Evolutionary conservation across 345 rosid genomes (phyloP).

Genomic region (Barbarea vulgaris): DNA sequence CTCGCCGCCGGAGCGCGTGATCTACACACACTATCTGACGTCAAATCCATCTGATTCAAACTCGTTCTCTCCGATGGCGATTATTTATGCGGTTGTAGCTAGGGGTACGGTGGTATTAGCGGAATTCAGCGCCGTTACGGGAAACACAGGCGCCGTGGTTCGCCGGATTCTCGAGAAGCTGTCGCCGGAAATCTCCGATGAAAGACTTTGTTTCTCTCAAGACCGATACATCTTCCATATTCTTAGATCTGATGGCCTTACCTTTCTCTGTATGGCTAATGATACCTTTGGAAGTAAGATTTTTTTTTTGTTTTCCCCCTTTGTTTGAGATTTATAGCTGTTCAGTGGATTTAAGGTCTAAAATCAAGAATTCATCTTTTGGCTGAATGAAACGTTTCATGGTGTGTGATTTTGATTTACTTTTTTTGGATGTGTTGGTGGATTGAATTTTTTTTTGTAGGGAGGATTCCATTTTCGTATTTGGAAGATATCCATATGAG

Average conservation of each 20-base stretch:
- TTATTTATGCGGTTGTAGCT: slow-evolving; percentile 87
- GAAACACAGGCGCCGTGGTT: slow-evolving; percentile 87
- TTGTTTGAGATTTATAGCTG: slow-evolving; percentile 10
- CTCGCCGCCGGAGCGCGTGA: slow-evolving; percentile 27
- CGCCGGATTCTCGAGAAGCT: slow-evolving; percentile 92
- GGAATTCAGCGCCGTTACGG: slow-evolving; percentile 96
- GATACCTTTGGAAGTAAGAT: slow-evolving; percentile 87
- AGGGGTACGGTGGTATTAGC: slow-evolving; percentile 91
- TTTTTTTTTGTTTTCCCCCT: background rate
- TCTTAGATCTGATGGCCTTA: slow-evolving; percentile 87
- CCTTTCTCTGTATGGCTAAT: slow-evolving; percentile 95
- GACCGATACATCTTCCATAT: slow-evolving; percentile 93
- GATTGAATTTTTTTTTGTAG: slow-evolving; percentile 40
- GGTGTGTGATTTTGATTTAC: background rate
- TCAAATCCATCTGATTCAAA: background rate
- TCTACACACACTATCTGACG: slow-evolving; percentile 1
- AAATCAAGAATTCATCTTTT: background rate
- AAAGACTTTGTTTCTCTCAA: slow-evolving; percentile 90
- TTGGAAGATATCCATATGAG: slow-evolving; percentile 96
- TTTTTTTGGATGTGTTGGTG: slow-evolving; percentile 21
- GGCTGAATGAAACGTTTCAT: background rate
- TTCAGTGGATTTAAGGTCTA: background rate
- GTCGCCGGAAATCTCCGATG: slow-evolving; percentile 67
- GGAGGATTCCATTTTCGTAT: slow-evolving; percentile 97
- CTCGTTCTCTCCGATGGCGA: slow-evolving; percentile 65